phyloP scores from a whole-genome alignment of 176 grass and related monocot species.

The Aegilops bicornis region DNA sequence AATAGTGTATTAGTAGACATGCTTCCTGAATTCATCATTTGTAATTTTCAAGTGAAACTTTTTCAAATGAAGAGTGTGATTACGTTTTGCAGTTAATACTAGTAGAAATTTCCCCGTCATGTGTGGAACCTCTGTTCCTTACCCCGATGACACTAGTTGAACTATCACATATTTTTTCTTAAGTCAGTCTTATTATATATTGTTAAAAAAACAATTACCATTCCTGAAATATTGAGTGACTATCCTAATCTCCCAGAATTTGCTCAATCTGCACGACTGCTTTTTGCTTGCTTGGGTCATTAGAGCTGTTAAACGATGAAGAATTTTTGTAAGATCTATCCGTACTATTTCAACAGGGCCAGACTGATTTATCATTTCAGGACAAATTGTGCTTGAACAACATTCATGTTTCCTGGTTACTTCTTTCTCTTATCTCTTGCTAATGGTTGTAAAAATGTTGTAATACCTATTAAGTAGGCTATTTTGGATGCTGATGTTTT shows the following conservation, averaged over 20 bases:
- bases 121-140: neutral
- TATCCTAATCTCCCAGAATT: neutral
- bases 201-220: neutral
- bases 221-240: constrained; percentile 1
- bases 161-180: constrained; percentile 3
- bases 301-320: neutral
- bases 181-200: neutral
- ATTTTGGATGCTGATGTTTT: constrained; percentile 4
- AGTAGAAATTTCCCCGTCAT: neutral
- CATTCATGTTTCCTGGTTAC: neutral
- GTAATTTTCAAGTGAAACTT: neutral
- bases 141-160: neutral
- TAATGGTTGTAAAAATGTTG: constrained; percentile 15
- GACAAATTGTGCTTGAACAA: neutral
- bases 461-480: neutral
- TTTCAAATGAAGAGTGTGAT: constrained; percentile 3
- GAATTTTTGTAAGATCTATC: neutral
- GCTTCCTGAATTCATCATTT: neutral
- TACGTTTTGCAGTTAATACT: neutral
- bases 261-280: neutral
- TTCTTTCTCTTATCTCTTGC: neutral
- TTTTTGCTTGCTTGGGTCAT: neutral
- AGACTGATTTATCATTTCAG: constrained; percentile 26
- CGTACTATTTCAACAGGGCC: neutral
- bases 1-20: neutral